Evolutionary conservation across 2,329 filamentous ascomycete genomes (phyloP).

Genomic region (Aspergillus pseudotamarii): DNA sequence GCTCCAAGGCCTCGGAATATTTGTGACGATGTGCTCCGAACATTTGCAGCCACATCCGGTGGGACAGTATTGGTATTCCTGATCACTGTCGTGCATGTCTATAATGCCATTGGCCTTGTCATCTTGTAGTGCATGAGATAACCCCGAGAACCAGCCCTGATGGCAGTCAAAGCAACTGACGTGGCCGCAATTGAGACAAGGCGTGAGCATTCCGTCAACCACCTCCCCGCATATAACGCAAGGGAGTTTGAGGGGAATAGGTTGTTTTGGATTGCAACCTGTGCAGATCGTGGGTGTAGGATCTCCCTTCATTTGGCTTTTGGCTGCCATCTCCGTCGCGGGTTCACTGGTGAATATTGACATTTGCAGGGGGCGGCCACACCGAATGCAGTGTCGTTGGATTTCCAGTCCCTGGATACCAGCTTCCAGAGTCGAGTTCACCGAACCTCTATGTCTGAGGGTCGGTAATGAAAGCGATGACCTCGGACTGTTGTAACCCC

Average conservation of each 20-base stretch:
- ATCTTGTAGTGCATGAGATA: slow-evolving; percentile 9
- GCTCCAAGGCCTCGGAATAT: slow-evolving; percentile 36
- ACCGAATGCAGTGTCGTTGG: slow-evolving; percentile 46
- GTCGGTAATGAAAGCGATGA: slow-evolving; percentile 27
- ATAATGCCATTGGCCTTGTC: slow-evolving; percentile 18
- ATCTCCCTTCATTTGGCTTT: slow-evolving; percentile 23
- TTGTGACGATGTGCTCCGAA: slow-evolving; percentile 38
- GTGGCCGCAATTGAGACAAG: slow-evolving; percentile 52
- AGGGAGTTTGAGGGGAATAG: slow-evolving; percentile 37
- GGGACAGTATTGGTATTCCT: slow-evolving; percentile 40
- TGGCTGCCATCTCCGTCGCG: slow-evolving; percentile 22
- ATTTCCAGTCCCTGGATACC: slow-evolving; percentile 41
- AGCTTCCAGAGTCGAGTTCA: slow-evolving; percentile 4
- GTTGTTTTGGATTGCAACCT: slow-evolving; percentile 38
- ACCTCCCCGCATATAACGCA: slow-evolving; percentile 50
- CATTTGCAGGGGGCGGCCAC: slow-evolving; percentile 39
- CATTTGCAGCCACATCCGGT: slow-evolving; percentile 53
- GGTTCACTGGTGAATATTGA: slow-evolving; percentile 38
- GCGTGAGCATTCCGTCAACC: slow-evolving; percentile 48
- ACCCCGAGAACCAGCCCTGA: slow-evolving; percentile 42
- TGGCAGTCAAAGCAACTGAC: slow-evolving; percentile 51
- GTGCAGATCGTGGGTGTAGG: slow-evolving; percentile 32
- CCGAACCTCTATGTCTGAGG: slow-evolving; percentile 17
- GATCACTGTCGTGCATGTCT: slow-evolving; percentile 16
- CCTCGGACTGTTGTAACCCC: slow-evolving; percentile 31